Evolutionary conservation across 495 filamentous ascomycete genomes (phyloP), one percentile per base, ranked within the genome.

Genomic region (Astrothelium subdiscretum): DNA sequence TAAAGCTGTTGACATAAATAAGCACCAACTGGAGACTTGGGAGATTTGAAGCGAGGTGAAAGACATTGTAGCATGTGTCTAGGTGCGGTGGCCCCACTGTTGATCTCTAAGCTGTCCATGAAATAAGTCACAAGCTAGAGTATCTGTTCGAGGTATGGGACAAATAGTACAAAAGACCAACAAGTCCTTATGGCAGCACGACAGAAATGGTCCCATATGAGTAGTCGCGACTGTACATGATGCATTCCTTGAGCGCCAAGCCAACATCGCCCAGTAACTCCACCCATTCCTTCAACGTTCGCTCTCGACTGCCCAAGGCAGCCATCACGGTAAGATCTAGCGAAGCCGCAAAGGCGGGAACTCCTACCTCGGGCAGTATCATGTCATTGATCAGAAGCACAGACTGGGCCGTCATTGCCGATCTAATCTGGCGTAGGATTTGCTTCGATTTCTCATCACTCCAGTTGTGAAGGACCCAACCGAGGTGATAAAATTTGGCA

Each of bases 401-500:
- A 1, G 63, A 62, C 20, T 65, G 54, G 12, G 32, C 43, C n/a
- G 8, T 42, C 63, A 65, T 62, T 2, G 63, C 63, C n/a, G 31
- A 38, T 31, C 20, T 52, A 20, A 59, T 54, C n/a, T 65, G 52
- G 5, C 13, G 13, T 11, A 65, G 48, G 24, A 65, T 62, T 12
- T 32, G 11, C 27, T 12, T 26, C 29, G 12, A 58, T 43, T 62
- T 62, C 22, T 48, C 59, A 58, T 66, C 64, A 32, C 5, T n/a
- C 61, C 61, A 66, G 57, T 66, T 60, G 57, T 66, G 64, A 11
- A 63, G 31, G 58, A 66, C 29, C 27, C 31, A 32, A 18, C 60
- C 38, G 22, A 63, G 31, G 52, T 59, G 44, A 57, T 66, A 66
- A 12, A 31, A 40, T 11, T 58, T 35, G 26, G 64, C 64, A 18